Evolutionary conservation across 2,329 filamentous ascomycete genomes (phyloP).

Genomic region (Xylariaceae sp.): DNA sequence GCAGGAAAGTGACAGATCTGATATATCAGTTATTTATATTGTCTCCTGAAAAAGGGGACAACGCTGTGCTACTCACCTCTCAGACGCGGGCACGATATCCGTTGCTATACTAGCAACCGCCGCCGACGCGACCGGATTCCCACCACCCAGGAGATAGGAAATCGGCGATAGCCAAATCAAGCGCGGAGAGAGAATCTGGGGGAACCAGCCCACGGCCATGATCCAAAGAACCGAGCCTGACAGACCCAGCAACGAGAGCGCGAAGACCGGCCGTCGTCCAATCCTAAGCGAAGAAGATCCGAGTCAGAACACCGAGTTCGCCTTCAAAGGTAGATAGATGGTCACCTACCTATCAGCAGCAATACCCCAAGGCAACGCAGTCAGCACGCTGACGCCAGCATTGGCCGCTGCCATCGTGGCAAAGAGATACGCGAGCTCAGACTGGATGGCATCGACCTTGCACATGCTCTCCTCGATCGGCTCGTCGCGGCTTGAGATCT

Average conservation of each 20-base stretch:
- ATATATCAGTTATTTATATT: neutral
- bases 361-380: conserved; percentile 36
- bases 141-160: conserved; percentile 35
- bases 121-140: conserved; percentile 31
- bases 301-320: too few species aligned
- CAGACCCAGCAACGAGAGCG: conserved; percentile 31
- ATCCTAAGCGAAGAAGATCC: too few species aligned
- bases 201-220: conserved; percentile 34
- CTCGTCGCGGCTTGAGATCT: conserved; percentile 16
- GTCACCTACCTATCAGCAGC: conserved; percentile 33
- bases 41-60: neutral
- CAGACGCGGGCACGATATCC: conserved; percentile 35
- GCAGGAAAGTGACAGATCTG: conserved; percentile 36
- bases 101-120: conserved; percentile 34
- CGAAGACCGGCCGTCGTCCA: conserved; percentile 35
- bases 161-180: conserved; percentile 34
- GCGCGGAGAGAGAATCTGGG: conserved; percentile 29
- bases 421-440: conserved; percentile 33
- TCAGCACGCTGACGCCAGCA: conserved; percentile 32
- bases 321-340: neutral
- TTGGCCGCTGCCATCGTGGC: conserved; percentile 30
- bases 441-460: conserved; percentile 35
- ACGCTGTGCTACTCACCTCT: conserved; percentile 27
- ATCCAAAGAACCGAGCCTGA: conserved; percentile 27
- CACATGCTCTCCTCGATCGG: conserved; percentile 36